Evolutionary conservation across 1,284 basidiomycete species (phyloP), one percentile per base, ranked within the genome.

Genomic region (Sporisorium iseilematis-ciliati): DNA sequence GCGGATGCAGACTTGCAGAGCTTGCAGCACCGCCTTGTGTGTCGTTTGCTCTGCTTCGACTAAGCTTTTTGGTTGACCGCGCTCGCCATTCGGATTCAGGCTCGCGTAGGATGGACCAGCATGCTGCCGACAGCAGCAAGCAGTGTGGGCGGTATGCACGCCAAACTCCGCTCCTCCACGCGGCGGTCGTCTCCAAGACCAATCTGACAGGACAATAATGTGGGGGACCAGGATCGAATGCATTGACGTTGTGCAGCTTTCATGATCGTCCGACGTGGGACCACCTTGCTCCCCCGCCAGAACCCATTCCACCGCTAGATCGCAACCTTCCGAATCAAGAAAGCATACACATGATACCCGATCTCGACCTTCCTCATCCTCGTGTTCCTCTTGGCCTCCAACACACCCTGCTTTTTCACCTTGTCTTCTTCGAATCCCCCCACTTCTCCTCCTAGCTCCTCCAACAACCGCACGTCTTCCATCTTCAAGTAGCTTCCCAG

Each of bases 321-420:
- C 11, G 67, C 73, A 2, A 76, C 26, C 57, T 76, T 76, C 14
- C 62, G 50, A 20, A 76, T 65, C 21, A 69, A 31, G 31, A 76
- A 76, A 3, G 68, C 74, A 50, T 76, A 76, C 35, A 72, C 74
- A 42, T 76, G 74, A 52, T 76, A 76, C 3, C 74, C 74, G 21
- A 76, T 76, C 65, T 76, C 74, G 52, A 76, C 64, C 63, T 72
- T 76, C 31, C 74, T 54, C 69, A 76, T 67, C 53, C 51, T 38
- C 2, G 45, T 58, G 31, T 68, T 76, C 14, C 69, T 31, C 33
- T 59, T 6, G 0, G 65, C 68, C 33, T 76, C 74, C 41, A 72
- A 35, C 29, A 53, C 25, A 0, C 68, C 74, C 35, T 76, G 74
- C 23, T 25, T 18, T 21, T 63, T 68, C 23, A 76, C 69, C 26